Conservation (phyloP, 352 stramenopile species). For the Globisporangium acanthophoron region DNA sequence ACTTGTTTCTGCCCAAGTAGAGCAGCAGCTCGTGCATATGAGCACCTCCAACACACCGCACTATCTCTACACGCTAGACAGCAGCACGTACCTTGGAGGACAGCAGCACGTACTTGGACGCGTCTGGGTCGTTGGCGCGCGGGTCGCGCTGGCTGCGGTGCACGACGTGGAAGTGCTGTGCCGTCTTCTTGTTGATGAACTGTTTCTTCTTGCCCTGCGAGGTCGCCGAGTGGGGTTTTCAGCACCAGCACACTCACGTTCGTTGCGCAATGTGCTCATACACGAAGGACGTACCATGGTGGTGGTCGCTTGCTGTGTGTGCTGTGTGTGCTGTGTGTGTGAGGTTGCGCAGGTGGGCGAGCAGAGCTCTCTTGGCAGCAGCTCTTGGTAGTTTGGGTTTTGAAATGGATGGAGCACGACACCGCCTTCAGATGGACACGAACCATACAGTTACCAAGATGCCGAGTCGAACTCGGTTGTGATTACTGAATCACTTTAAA, state of each 20-base stretch:
- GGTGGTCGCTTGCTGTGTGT: no score
- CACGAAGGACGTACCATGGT: background rate
- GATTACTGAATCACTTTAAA: background rate
- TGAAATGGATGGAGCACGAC: constrained; percentile 6
- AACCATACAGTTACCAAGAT: no score
- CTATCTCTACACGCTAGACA: background rate
- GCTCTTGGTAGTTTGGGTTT: background rate
- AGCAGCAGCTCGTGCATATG: no score
- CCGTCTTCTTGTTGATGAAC: constrained; percentile 85
- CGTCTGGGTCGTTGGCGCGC: constrained; percentile 69
- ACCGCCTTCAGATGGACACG: background rate
- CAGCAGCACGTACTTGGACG: constrained; percentile 81
- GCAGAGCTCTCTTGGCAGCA: background rate
- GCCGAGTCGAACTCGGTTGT: no score
- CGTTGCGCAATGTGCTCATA: background rate
- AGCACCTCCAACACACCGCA: no score
- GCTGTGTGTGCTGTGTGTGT: background rate
- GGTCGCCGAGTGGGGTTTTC: background rate
- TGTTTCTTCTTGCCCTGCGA: constrained; percentile 63
- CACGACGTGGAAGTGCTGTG: constrained; percentile 85
- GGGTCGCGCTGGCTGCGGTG: constrained; percentile 82
- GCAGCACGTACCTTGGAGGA: constrained; percentile 34
- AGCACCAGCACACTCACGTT: background rate
- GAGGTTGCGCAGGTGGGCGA: no score
- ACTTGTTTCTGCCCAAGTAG: constrained; percentile 28